phyloP scores from a whole-genome alignment of 305 asterid genomes.

The Plantago rigida region DNA sequence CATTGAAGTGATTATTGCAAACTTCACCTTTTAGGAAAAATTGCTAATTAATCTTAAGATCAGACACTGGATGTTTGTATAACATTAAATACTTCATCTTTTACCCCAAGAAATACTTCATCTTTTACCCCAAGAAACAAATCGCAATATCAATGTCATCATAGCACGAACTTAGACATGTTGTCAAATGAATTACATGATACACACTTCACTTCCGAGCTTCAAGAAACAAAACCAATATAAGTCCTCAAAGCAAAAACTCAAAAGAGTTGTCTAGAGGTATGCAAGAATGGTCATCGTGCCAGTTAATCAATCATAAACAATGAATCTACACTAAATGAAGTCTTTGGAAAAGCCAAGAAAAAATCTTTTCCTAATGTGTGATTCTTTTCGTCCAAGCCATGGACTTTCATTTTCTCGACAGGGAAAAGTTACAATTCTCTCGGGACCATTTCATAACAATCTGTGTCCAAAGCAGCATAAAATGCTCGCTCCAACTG shows the following conservation, averaged over 20 bases:
- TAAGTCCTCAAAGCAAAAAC: slow-evolving; percentile 2
- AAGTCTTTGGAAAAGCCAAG: too few species aligned
- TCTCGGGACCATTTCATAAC: too few species aligned
- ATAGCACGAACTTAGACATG: neutral
- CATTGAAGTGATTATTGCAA: neutral
- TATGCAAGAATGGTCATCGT: neutral
- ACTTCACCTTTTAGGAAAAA: neutral
- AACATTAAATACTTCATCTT: neutral
- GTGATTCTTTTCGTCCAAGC: too few species aligned
- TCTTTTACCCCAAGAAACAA: neutral
- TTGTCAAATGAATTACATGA: too few species aligned
- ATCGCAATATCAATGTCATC: neutral
- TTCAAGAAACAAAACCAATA: neutral
- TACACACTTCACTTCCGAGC: neutral
- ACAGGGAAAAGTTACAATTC: too few species aligned
- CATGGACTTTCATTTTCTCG: too few species aligned
- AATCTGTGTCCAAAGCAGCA: too few species aligned
- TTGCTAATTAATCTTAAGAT: neutral
- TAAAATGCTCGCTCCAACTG: neutral
- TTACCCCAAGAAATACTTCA: neutral
- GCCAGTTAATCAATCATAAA: neutral
- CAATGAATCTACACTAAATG: too few species aligned
- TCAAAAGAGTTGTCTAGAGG: neutral
- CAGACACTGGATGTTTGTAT: neutral
- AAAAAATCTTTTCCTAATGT: too few species aligned